Evolutionary conservation across 768 basidiomycete species (phyloP).

Genomic region (Pholiota molesta): DNA sequence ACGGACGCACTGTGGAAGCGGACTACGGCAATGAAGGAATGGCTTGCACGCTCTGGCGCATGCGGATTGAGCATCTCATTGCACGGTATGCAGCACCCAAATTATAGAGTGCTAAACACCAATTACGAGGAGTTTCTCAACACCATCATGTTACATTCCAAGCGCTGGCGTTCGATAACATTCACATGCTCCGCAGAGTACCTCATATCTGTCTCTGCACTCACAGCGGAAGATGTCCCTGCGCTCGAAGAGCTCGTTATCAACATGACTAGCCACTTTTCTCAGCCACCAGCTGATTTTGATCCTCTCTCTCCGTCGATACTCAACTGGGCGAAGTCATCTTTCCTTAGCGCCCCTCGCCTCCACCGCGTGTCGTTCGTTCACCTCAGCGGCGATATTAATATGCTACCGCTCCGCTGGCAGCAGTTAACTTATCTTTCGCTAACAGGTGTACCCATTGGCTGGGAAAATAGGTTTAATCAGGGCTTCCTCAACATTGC

Average conservation of each 20-base stretch:
- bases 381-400: neutral
- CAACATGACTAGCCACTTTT: no score
- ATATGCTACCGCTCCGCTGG: neutral
- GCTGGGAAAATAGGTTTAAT: no score
- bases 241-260: neutral
- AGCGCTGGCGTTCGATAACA: neutral
- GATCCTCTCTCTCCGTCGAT: neutral
- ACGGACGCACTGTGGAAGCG: neutral
- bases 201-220: neutral
- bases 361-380: neutral
- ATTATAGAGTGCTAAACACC: neutral
- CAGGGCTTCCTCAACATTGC: neutral
- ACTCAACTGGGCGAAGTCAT: neutral
- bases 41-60: neutral
- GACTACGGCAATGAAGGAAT: neutral
- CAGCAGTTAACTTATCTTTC: neutral
- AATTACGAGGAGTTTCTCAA: neutral
- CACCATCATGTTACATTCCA: neutral
- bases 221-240: neutral
- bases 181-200: neutral
- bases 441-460: neutral
- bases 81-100: neutral
- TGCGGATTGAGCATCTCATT: neutral
- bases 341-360: neutral
- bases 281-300: no score